Conservation (phyloP, 768 basidiomycete genomes). For the Tephrocybe rancida region DNA sequence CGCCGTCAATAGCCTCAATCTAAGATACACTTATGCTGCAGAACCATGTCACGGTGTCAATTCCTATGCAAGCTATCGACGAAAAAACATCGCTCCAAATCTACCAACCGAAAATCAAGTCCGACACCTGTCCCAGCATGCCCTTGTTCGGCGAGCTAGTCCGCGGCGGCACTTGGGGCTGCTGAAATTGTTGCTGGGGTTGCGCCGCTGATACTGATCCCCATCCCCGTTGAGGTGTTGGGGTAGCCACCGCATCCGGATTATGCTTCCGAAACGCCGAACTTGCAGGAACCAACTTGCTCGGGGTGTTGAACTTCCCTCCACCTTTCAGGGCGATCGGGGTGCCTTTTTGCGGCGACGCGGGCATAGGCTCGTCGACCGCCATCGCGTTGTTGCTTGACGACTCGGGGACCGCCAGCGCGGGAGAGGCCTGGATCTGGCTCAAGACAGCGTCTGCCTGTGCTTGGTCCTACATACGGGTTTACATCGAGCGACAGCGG, state of each 20-base stretch:
- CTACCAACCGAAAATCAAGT: slow-evolving; percentile 85
- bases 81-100: neutral
- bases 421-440: slow-evolving; percentile 27
- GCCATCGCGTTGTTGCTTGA: slow-evolving; percentile 41
- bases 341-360: slow-evolving; percentile 18
- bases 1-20: no score
- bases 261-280: slow-evolving; percentile 66
- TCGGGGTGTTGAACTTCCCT: slow-evolving; percentile 65
- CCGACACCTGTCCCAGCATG: slow-evolving; percentile 73
- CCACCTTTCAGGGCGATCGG: slow-evolving; percentile 23
- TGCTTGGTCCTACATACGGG: slow-evolving; percentile 51
- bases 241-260: slow-evolving; percentile 21
- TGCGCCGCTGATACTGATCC: slow-evolving; percentile 13
- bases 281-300: slow-evolving; percentile 70
- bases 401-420: slow-evolving; percentile 22
- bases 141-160: slow-evolving; percentile 49
- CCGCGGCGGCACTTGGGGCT: slow-evolving; percentile 12
- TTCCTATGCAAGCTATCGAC: neutral
- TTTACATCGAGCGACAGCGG: slow-evolving; percentile 1
- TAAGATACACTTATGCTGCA: no score
- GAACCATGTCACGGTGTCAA: neutral
- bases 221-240: slow-evolving; percentile 28
- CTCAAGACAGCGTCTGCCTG: slow-evolving; percentile 59
- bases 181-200: slow-evolving; percentile 9
- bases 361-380: slow-evolving; percentile 39